Evolutionary conservation across 441 rosid species (phyloP).

Genomic region (Erysimum cheiri): DNA sequence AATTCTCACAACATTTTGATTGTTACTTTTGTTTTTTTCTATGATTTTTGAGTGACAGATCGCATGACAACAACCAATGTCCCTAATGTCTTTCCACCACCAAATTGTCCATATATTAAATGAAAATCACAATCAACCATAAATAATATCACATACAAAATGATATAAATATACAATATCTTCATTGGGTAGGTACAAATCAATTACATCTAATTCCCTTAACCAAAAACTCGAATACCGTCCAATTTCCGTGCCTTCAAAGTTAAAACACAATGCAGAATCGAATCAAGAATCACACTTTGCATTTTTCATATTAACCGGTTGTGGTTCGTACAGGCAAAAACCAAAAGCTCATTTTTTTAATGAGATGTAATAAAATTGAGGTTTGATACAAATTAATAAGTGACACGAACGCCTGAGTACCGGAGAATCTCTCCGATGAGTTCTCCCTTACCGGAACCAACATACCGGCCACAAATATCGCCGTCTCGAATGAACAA

Average conservation of each 20-base stretch:
- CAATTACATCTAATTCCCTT: slow-evolving; percentile 24
- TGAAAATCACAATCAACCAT: slow-evolving; percentile 33
- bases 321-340: slow-evolving; percentile 18
- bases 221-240: not conserved
- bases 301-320: not conserved
- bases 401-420: slow-evolving; percentile 91
- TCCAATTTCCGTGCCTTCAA: slow-evolving; percentile 25
- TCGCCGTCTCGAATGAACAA: slow-evolving; percentile 80
- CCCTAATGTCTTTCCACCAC: slow-evolving; percentile 23
- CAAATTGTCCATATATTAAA: slow-evolving; percentile 29
- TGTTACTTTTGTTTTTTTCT: not conserved
- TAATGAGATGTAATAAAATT: not conserved
- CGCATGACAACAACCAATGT: slow-evolving; percentile 14
- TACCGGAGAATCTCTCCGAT: slow-evolving; percentile 90
- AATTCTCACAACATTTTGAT: not conserved
- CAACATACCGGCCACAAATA: slow-evolving; percentile 82
- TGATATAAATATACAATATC: slow-evolving; percentile 14
- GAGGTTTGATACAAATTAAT: slow-evolving; percentile 37
- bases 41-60: slow-evolving; percentile 11
- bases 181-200: slow-evolving; percentile 35
- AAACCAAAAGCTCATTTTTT: not conserved
- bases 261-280: slow-evolving; percentile 6
- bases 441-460: slow-evolving; percentile 96
- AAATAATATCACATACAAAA: slow-evolving; percentile 21
- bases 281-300: slow-evolving; percentile 16